A percentile compares a stretch with the other conserved stretches of the same genome.
Conservation (phyloP, 78 protist species). For the Diacronema lutheri region DNA sequence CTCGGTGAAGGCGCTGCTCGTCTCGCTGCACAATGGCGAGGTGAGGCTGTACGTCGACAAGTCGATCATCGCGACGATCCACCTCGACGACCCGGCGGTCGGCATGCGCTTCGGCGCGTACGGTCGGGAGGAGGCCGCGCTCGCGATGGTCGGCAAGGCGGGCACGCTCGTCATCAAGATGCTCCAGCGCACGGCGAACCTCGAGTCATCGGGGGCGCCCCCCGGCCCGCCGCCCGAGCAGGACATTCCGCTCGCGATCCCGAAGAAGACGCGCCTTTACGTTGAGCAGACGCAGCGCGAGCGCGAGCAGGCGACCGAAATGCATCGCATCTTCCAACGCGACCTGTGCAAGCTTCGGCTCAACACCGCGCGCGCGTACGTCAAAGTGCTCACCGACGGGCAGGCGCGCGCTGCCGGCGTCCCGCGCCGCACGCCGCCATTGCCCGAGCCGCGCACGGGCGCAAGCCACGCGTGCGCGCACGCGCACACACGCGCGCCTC, state of each 20-base stretch:
- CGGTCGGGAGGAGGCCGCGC: slow-evolving; percentile 57
- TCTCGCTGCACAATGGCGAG: slow-evolving; percentile 41
- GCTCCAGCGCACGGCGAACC: not conserved
- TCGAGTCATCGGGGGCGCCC: not conserved
- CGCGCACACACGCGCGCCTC: not conserved
- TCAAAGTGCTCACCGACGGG: slow-evolving; percentile 57
- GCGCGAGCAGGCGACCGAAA: slow-evolving; percentile 46
- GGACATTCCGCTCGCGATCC: slow-evolving; percentile 65
- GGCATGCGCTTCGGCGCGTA: slow-evolving; percentile 58
- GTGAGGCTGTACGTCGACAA: slow-evolving; percentile 60
- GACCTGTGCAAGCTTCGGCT: slow-evolving; percentile 67
- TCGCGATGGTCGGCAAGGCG: not conserved
- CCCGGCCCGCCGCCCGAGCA: slow-evolving; percentile 55
- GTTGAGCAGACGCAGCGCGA: slow-evolving; percentile 75
- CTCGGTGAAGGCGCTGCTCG: not conserved
- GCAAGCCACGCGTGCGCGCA: not conserved
- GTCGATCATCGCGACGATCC: slow-evolving; percentile 15
- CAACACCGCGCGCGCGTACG: slow-evolving; percentile 68
- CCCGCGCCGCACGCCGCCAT: too few relatives aligned
- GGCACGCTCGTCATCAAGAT: slow-evolving; percentile 54
- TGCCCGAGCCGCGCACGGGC: too few relatives aligned
- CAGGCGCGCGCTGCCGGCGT: not conserved
- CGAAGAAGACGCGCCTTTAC: slow-evolving; percentile 64
- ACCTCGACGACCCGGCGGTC: slow-evolving; percentile 7
- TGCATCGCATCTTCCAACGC: slow-evolving; percentile 67